These are phyloP conservation scores for Acanthamoeba royreba DNA, from an alignment of 208 protist species.

Conservation along the genomic window DNA sequence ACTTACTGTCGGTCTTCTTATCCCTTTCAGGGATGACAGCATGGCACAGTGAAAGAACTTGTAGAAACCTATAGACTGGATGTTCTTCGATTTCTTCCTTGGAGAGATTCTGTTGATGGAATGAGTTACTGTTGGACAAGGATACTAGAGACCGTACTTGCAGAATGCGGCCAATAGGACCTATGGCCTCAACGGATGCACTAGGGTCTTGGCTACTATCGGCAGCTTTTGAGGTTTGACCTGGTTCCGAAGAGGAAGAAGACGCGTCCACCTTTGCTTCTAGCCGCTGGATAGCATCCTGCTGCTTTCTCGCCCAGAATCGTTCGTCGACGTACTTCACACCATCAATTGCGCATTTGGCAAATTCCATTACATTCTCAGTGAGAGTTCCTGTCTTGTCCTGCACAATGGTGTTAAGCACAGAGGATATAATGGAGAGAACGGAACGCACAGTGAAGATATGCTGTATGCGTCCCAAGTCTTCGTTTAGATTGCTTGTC, in stretches of 20 bases:
- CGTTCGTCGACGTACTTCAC: constrained; percentile 23
- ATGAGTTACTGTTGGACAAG: background rate
- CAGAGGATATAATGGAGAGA: too few species aligned
- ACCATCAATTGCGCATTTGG: constrained; percentile 71
- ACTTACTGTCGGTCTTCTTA: background rate
- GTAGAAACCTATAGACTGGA: background rate
- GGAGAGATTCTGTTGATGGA: background rate
- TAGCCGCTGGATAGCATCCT: background rate
- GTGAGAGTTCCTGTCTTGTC: constrained; percentile 91
- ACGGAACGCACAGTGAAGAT: background rate
- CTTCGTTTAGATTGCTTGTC: constrained; percentile 81
- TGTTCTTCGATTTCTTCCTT: background rate
- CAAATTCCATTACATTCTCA: constrained; percentile 85
- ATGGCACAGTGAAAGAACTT: constrained; percentile 14
- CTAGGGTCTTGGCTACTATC: too few species aligned
- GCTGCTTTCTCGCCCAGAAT: background rate
- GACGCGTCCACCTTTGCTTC: background rate
- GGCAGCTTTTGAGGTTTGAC: too few species aligned
- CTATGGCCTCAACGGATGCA: too few species aligned
- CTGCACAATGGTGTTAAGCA: too few species aligned
- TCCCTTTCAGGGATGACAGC: constrained; percentile 32
- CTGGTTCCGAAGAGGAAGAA: too few species aligned
- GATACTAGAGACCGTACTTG: background rate
- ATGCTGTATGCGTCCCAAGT: constrained; percentile 67
- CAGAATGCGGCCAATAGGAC: background rate